Evolutionary conservation across 805 yeast species (phyloP), one percentile per base, ranked within the genome.

Genomic region (Wickerhamiella vanderwaltii): DNA sequence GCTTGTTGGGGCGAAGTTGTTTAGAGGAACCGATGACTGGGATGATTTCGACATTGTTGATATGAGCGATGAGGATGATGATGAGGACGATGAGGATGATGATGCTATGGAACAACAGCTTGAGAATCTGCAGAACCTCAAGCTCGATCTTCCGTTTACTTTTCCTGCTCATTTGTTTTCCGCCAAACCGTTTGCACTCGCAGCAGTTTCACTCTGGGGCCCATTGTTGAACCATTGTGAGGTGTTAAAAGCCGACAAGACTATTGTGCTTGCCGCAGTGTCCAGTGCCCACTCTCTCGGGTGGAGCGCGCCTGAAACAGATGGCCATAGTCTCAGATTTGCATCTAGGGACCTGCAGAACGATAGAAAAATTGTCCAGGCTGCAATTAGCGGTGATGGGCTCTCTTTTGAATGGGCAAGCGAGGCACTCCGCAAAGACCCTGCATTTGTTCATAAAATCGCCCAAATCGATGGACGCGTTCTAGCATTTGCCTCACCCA

Each of bases 301-400:
- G 3, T 29, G 31, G 29, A 28, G 11, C 4, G 32, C 33, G 1
- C 40, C 40, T 5, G 40, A 37, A 9, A 37, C 40, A n/a, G 40
- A 37, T 29, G 40, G 40, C 29, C 40, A 37, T 13, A 33, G 31
- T 3, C 40, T 37, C 6, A 22, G 40, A 29, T 37, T 37, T 29
- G 40, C 33, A 11, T 13, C 29, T 2, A n/a, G n/a, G n/a, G 18
- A 29, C 7, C 13, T 28, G 7, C 20, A 20, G 11, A 5, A 13
- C 3, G 20, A 37, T 17, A 9, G 13, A 12, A 20, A 29, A 13
- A n/a, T 37, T 13, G 25, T 37, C 20, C 17, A 16, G 4, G 34
- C 13, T 5, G 34, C 40, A 15, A 13, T 29, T 4, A n/a, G 19
- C n/a, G 25, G 9, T 20, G 40, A 37, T n/a, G 28, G 28, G 6